These are phyloP conservation scores for Larix kaempferi DNA, from an alignment of 75 land plant genomes.

Conservation along the genomic window DNA sequence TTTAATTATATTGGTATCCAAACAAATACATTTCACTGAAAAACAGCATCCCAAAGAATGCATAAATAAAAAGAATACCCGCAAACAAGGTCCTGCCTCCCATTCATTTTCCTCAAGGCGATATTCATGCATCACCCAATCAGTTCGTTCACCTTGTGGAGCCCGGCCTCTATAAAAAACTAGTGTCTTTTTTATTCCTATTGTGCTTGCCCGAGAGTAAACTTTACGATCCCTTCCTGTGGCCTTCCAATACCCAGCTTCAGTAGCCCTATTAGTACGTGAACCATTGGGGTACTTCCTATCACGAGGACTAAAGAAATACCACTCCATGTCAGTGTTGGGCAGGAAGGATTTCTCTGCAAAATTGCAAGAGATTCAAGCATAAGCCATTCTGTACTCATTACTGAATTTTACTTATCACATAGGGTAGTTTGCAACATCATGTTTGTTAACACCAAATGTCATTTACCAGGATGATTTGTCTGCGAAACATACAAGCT, in stretches of 20 bases:
- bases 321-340: not conserved
- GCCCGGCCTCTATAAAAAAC: slow-evolving; percentile 12
- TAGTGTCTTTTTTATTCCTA: slow-evolving; percentile 10
- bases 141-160: slow-evolving; percentile 14
- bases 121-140: slow-evolving; percentile 14
- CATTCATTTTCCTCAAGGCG: slow-evolving; percentile 8
- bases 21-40: too few species aligned
- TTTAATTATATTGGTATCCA: not conserved
- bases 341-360: not conserved
- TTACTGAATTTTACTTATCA: not conserved
- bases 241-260: slow-evolving; percentile 11
- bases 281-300: slow-evolving; percentile 10
- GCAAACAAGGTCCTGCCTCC: not conserved
- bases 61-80: not conserved
- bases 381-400: too few species aligned
- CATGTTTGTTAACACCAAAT: not conserved
- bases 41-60: too few species aligned
- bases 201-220: not conserved
- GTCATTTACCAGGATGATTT: not conserved
- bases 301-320: slow-evolving; percentile 15
- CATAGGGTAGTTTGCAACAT: not conserved
- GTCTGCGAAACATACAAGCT: not conserved
- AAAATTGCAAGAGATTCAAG: not conserved
- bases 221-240: not conserved
- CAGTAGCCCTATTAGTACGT: slow-evolving; percentile 5